Percentiles rank a stretch among this genome's conserved stretches.
Evolutionary conservation across 805 yeast genomes (phyloP).

Genomic region (Candida odintsovae): DNA sequence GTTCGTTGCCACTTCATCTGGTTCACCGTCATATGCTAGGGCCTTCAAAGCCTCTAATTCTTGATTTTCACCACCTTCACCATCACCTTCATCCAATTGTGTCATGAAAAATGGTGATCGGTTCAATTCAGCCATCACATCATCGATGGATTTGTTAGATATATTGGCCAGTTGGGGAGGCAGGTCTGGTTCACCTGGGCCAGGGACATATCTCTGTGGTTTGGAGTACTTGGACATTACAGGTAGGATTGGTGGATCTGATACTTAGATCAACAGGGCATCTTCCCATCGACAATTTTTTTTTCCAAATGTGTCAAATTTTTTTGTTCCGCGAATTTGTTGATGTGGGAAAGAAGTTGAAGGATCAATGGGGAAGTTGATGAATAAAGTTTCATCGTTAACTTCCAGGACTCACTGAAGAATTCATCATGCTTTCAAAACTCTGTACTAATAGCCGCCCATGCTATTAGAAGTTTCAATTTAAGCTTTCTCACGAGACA

Average conservation of each 20-base stretch:
- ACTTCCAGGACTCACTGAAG: not conserved
- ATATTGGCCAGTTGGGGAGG: conserved; percentile 78
- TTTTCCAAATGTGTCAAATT: not conserved
- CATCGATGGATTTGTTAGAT: conserved; percentile 61
- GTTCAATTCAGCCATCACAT: conserved; percentile 71
- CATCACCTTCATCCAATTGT: conserved; percentile 68
- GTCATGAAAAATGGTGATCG: conserved; percentile 94
- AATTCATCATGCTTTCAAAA: not conserved
- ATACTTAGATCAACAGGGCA: not conserved
- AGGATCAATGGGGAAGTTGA: not conserved
- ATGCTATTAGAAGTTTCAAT: too few species aligned
- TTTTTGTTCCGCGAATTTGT: not conserved
- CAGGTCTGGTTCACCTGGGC: conserved; percentile 58
- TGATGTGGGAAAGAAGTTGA: not conserved
- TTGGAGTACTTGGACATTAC: conserved; percentile 7
- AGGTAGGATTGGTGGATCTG: not conserved
- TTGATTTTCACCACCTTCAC: conserved; percentile 66
- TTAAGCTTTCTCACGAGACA: not conserved
- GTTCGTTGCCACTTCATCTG: conserved; percentile 83
- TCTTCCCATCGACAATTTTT: not conserved
- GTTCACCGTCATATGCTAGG: conserved; percentile 92
- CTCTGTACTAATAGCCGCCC: not conserved
- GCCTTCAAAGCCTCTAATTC: conserved; percentile 87
- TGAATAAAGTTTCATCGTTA: not conserved
- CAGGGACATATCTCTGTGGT: conserved; percentile 38